phyloP scores from a whole-genome alignment of 176 grass and related monocot genomes.

The Secale cereale region DNA sequence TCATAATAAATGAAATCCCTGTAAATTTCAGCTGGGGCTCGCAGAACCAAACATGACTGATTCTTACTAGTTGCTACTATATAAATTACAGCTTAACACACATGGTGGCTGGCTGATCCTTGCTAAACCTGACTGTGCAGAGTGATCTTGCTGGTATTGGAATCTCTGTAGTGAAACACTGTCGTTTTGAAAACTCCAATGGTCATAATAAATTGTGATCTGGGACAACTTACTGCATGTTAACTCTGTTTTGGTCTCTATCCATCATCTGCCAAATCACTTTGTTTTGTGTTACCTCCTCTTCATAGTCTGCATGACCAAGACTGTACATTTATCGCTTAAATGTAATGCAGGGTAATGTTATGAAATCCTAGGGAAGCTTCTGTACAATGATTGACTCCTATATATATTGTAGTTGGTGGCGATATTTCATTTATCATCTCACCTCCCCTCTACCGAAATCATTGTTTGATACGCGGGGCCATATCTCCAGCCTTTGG shows the following conservation, averaged over 20 bases:
- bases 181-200: not conserved
- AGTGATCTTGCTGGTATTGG: too few relatives aligned
- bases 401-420: too few relatives aligned
- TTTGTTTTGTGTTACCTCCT: not conserved
- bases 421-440: too few relatives aligned
- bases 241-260: not conserved
- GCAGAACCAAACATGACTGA: not conserved
- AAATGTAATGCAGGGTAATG: not conserved
- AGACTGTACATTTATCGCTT: not conserved
- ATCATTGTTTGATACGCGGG: too few relatives aligned
- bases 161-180: not conserved
- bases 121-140: too few relatives aligned
- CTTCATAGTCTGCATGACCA: too few relatives aligned
- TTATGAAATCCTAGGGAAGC: not conserved
- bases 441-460: too few relatives aligned
- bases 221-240: not conserved
- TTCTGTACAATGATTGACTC: too few relatives aligned
- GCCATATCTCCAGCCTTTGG: too few relatives aligned
- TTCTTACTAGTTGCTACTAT: not conserved
- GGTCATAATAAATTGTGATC: not conserved
- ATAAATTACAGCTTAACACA: not conserved
- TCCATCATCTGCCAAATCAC: not conserved
- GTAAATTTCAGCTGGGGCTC: not conserved
- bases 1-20: slow-evolving; percentile 8
- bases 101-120: too few relatives aligned